These are phyloP conservation scores for Persicaria tinctoria DNA, from an alignment of 148 eudicot species.

Conservation along the genomic window DNA sequence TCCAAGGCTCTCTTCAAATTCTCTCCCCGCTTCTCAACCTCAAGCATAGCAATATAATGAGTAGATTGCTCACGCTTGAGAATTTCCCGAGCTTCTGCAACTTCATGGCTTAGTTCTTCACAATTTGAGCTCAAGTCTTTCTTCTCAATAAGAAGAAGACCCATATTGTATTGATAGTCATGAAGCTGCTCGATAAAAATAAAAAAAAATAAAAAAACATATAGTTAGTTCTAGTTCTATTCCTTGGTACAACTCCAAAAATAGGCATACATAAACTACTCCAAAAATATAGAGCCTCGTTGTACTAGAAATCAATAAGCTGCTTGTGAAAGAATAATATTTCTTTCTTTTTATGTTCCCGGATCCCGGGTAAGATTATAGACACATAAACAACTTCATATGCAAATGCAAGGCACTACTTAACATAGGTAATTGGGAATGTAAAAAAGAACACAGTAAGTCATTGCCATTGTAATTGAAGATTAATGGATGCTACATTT, in stretches of 20 bases:
- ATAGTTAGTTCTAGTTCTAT: background rate
- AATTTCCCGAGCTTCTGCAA: constrained; percentile 56
- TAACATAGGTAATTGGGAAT: no score
- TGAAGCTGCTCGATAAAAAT: constrained; percentile 45
- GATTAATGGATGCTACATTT: no score
- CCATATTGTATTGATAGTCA: constrained; percentile 90
- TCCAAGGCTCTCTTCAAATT: constrained; percentile 61
- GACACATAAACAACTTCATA: no score
- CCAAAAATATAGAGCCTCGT: no score
- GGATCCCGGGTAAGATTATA: no score
- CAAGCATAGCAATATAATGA: constrained; percentile 59
- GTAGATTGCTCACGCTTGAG: constrained; percentile 73
- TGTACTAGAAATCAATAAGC: no score
- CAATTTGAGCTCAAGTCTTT: constrained; percentile 41
- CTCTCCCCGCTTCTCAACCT: constrained; percentile 70
- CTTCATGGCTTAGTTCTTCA: constrained; percentile 50
- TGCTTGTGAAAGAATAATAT: no score
- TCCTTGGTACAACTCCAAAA: background rate
- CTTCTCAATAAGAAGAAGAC: constrained; percentile 74
- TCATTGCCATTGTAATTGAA: no score
- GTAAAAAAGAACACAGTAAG: no score
- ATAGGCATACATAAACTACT: background rate
- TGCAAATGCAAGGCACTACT: no score
- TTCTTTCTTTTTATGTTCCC: no score
- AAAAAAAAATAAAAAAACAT: no score